Base-by-base conservation (phyloP, 331 rosid genomes). In the Spiraea crenata region DNA sequence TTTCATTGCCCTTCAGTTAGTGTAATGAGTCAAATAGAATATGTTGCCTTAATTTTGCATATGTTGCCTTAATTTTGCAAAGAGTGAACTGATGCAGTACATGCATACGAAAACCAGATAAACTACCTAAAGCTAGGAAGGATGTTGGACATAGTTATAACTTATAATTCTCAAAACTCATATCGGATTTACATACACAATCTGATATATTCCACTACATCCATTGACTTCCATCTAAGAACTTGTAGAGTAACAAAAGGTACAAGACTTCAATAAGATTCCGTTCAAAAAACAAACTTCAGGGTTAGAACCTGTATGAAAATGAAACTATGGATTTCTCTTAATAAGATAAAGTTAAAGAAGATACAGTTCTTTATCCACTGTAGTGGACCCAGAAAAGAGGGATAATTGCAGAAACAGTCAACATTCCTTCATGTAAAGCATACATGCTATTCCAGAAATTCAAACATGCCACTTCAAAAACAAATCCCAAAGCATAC, bases 321-420 rank as follows among this genome's bases (percentile, higher is more conserved):
- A 47, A 14, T 25, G 31, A 25, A 25, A 25, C 31, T 25, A 25
- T 25, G 31, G 31, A 25, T 25, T 25, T 25, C 50, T 51, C 60
- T 67, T 50, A 67, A 38, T 42, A 14, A 67, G 72, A 51, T 50
- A 49, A 55, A 55, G 31, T 55, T 37, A 55, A 9, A 55, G 49
- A 15, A 49, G 25, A 48, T 60, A 67, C 49, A 51, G 7, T 13
- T 25, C 47, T 25, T 67, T 66, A 49, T 2, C 9, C 7, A 14
- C n/a, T 15, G 31, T 61, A 9, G 15, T 16, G 66, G 34, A 61
- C 39, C 31, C 31, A 25, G 31, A 25, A 2, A 25, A 25, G 34
- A 3, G 9, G 25, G 1, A 59, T 15, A 37, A 59, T 37, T 59
- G 44, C 7, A 37, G 64, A 59, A 59, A 15, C 45, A 35, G 41